These are phyloP conservation scores for Calendula officinalis DNA, from an alignment of 129 eudicot species.

Conservation along the genomic window DNA sequence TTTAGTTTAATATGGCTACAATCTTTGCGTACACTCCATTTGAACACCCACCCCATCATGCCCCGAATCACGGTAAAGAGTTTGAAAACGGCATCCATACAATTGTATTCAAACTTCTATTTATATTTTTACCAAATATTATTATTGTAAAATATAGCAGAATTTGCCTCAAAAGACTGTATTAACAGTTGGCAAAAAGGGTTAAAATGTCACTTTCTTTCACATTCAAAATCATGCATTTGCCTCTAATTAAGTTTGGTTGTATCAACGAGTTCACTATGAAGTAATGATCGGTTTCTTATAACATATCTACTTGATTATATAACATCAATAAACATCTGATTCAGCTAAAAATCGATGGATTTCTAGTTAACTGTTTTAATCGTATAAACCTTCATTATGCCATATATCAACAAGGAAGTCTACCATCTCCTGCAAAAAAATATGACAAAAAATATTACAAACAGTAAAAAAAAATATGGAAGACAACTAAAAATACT, in stretches of 20 bases:
- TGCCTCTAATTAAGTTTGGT: background rate
- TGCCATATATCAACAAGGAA: conserved; percentile 76
- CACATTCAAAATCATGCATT: background rate
- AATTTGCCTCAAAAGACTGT: background rate
- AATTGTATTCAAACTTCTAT: background rate
- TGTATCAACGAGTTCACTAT: background rate
- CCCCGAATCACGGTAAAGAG: conserved; percentile 15
- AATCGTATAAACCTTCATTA: conserved; percentile 60
- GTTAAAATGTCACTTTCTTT: background rate
- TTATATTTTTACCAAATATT: background rate
- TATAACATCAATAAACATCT: conserved; percentile 3
- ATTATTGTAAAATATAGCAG: background rate
- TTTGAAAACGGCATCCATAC: conserved; percentile 13
- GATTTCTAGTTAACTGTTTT: conserved; percentile 11
- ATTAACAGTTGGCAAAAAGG: background rate
- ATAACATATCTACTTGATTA: conserved; percentile 17
- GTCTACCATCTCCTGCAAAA: conserved; percentile 73
- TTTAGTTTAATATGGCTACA: background rate
- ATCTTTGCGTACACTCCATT: conserved; percentile 7
- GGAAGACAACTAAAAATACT: background rate
- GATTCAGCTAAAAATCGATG: conserved; percentile 16
- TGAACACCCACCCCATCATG: conserved; percentile 1
- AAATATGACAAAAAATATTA: conserved; percentile 2
- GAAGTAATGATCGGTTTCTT: conserved; percentile 7
- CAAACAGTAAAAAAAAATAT: background rate